Base-by-base conservation (phyloP, 768 basidiomycete species). In the Pulveroboletus sp. region DNA sequence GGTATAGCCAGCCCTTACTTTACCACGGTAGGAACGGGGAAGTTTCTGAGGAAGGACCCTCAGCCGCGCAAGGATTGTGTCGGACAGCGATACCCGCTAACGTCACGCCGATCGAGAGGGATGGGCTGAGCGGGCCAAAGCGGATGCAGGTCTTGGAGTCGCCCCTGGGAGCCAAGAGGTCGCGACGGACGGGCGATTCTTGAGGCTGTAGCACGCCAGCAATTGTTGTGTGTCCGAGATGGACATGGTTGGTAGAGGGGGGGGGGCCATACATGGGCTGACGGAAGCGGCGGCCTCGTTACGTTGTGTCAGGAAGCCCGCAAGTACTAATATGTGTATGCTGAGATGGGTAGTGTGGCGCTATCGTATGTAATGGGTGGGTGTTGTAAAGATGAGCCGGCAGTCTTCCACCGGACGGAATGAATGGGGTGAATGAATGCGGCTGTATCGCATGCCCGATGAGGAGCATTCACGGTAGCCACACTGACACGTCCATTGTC, bases 21-120 rank as follows among this genome's bases (percentile, higher is more conserved):
- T 47, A 52, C 44, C 59, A 52, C 31, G 53, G 43, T 26, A 58
- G 54, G 57, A 52, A 50, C 46, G 63, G 57, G 27, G 67, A 60
- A 24, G 32, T 32, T 36, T 47, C 48, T 41, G 61, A 55, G 28
- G 64, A 57, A 54, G 49, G 47, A 27, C 35, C 56, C 28, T 57
- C 47, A 52, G 57, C 54, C 31, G 8, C 12, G 50, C 43, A 50
- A 40, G 62, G 54, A 42, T 50, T 52, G 45, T 54, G 41, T 55
- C 57, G 57, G 42, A 17, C 40, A 26, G 39, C 45, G 30, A 49
- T 57, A 1, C 28, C 35, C 36, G 71, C 73, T 57, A 79, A 81
- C 54, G 76, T 80, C 49, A 83, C 80, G 14, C 81, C 82, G 28
- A 71, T 82, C 30, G 73, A 79, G 50, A 74, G 77, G 24, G 67